Base-by-base conservation (phyloP, 495 filamentous ascomycete species). In the Talaromyces adpressus region DNA sequence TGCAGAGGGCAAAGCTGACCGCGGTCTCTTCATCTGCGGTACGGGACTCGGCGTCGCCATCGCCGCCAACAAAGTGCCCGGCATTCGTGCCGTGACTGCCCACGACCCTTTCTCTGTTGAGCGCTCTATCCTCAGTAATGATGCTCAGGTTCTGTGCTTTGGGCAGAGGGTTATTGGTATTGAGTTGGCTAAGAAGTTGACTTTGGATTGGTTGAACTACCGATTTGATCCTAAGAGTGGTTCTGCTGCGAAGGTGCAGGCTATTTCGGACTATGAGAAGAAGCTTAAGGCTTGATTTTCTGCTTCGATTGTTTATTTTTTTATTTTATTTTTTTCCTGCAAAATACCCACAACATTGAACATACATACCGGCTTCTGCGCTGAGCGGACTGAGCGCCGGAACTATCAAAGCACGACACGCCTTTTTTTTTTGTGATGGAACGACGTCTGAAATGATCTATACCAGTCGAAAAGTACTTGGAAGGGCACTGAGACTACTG, bases 41-140 rank as follows among this genome's bases (percentile, higher is more conserved):
- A 95, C 91, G 4, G 91, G 91, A 2, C 82, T 95, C 29, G 91
- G 91, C 4, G 91, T 95, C 9, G 91, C 91, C 64, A 95, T 95
- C 72, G 75, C 83, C 23, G 91, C 91, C 70, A 95, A 95, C 80
- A 93, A 93, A 73, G 89, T 93, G 62, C 89, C 86, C 61, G 91
- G 91, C 18, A 86, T 95, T 65, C 81, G 91, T 49, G 91, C 91
- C 20, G 91, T 95, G 36, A 95, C 91, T 34, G 91, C 91, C 7
- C 91, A 95, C 76, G 91, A 95, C 75, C 85, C 85, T 60, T 94
- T 91, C 78, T 87, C 83, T 54, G 90, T 95, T 49, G 91, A 95
- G 81, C 79, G 90, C 54, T 87, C 88, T 14, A 85, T 93, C 16
- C 75, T 92, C 68, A 91, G 88, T 78, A 93, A 93, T 75, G 87